Evolutionary conservation across 2,329 filamentous ascomycete species (phyloP).

Genomic region (Scedosporium dehoogii): DNA sequence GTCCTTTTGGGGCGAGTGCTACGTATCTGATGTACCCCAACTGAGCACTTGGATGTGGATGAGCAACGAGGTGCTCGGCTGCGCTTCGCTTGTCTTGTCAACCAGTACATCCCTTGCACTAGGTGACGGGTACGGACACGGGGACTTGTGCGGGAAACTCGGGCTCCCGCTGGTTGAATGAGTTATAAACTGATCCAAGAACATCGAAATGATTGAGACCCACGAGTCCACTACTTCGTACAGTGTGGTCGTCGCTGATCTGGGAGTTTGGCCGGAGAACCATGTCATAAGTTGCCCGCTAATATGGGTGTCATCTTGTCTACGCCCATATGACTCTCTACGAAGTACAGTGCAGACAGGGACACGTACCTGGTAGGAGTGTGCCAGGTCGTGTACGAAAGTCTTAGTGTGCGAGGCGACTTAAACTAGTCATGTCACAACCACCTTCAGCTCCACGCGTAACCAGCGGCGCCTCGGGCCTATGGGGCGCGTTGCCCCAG

Average conservation of each 20-base stretch:
- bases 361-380: too few species aligned
- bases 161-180: neutral
- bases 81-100: neutral
- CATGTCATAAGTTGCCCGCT: neutral
- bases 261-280: neutral
- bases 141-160: neutral
- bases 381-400: too few species aligned
- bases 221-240: neutral
- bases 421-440: neutral
- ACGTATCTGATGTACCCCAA: neutral
- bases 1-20: neutral
- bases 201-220: neutral
- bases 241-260: neutral
- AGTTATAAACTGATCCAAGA: neutral
- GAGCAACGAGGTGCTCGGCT: neutral
- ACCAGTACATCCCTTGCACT: neutral
- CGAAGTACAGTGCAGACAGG: too few species aligned
- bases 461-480: neutral
- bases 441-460: slow-evolving; percentile 2
- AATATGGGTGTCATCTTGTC: neutral
- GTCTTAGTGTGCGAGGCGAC: neutral
- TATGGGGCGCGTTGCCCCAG: slow-evolving; percentile 1
- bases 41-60: too few species aligned
- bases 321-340: too few species aligned
- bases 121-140: neutral